These are phyloP conservation scores for Wallacemonas rigidus DNA, from an alignment of 208 protist species.

Conservation along the genomic window DNA sequence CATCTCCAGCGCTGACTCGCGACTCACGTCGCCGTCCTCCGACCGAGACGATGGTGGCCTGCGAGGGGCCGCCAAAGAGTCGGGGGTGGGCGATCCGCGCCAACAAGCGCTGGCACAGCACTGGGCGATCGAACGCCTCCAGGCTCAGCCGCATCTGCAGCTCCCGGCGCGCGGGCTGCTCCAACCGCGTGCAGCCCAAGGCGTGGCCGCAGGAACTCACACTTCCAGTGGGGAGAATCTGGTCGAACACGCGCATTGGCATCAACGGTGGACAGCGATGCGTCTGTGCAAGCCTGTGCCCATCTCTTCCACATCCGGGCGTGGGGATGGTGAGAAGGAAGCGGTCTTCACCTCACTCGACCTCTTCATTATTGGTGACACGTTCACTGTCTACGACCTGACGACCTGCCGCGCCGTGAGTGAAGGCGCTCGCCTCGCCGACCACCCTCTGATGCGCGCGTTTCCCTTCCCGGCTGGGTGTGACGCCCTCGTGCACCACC, in stretches of 20 bases:
- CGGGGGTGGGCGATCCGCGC: background rate
- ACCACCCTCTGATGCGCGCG: constrained; percentile 3
- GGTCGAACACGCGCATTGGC: background rate
- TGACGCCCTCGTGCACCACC: constrained; percentile 51
- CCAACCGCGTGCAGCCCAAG: too few relatives aligned
- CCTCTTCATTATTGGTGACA: constrained; percentile 35
- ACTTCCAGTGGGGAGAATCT: too few relatives aligned
- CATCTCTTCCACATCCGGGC: background rate
- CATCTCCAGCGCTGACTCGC: background rate
- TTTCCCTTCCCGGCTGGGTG: constrained; percentile 58
- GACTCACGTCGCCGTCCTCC: background rate
- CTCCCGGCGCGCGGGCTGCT: too few relatives aligned
- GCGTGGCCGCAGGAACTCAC: too few relatives aligned
- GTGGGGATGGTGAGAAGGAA: too few relatives aligned
- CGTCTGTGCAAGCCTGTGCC: constrained; percentile 18
- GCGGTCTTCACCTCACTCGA: constrained; percentile 19
- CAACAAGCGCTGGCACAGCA: constrained; percentile 4
- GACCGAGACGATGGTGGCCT: constrained; percentile 1
- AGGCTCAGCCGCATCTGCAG: background rate
- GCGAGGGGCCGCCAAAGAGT: constrained; percentile 2
- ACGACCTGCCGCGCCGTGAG: constrained; percentile 17
- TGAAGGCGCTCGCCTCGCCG: background rate
- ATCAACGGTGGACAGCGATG: constrained; percentile 35
- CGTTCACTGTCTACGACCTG: constrained; percentile 37
- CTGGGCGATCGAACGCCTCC: constrained; percentile 8